phyloP scores from a whole-genome alignment of 2,329 filamentous ascomycete genomes.

The Cladosporium austrohemisphaericum region DNA sequence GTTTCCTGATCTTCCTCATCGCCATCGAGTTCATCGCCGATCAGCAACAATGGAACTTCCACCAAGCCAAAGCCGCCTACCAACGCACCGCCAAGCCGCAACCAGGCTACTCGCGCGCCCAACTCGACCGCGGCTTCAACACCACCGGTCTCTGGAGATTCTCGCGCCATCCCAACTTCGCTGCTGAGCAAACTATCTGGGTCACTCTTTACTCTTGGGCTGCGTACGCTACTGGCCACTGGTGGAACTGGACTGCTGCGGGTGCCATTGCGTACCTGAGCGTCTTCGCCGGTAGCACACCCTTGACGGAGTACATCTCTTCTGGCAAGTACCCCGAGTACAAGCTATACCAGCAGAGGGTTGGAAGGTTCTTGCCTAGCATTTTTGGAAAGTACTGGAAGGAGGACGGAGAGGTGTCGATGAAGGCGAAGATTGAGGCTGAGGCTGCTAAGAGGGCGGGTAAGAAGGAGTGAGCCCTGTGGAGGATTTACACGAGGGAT shows the following conservation, averaged over 20 bases:
- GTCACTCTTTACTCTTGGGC: constrained; percentile 83
- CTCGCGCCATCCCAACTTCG: constrained; percentile 92
- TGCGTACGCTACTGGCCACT: constrained; percentile 66
- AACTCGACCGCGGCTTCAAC: constrained; percentile 86
- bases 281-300: constrained; percentile 86
- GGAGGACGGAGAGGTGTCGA: constrained; percentile 26
- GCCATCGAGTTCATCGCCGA: constrained; percentile 78
- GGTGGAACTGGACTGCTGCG: constrained; percentile 73
- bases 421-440: constrained; percentile 19
- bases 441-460: constrained; percentile 17
- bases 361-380: constrained; percentile 78
- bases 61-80: constrained; percentile 75
- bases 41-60: constrained; percentile 88
- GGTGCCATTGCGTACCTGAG: constrained; percentile 68
- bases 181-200: constrained; percentile 89
- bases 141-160: constrained; percentile 80
- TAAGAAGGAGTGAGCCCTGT: not conserved
- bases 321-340: constrained; percentile 85
- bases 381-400: constrained; percentile 31
- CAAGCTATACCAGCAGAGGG: constrained; percentile 72
- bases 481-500: too few relatives aligned
- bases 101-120: constrained; percentile 55
- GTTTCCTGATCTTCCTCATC: constrained; percentile 54
- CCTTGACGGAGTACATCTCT: constrained; percentile 79
- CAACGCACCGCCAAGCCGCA: constrained; percentile 68